Percentiles rank a stretch among this genome's conserved stretches.
Evolutionary conservation across 768 basidiomycete species (phyloP).

Genomic region (Termitomyces sp.): DNA sequence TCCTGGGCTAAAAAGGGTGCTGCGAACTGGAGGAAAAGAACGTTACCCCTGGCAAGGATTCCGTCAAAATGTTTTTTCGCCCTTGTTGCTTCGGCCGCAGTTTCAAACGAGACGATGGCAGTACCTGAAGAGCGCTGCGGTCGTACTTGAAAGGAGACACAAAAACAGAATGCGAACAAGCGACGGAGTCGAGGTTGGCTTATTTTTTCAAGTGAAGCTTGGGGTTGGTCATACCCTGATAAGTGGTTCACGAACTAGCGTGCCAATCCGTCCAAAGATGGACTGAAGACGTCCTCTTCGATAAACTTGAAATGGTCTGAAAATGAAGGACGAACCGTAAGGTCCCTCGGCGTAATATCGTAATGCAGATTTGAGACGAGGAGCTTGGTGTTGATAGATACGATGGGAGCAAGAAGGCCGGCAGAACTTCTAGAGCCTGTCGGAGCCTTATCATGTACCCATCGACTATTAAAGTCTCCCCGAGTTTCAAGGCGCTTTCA

Average conservation of each 20-base stretch:
- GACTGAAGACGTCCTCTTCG: conserved; percentile 36
- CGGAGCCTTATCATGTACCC: conserved; percentile 74
- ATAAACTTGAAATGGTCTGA: conserved; percentile 3
- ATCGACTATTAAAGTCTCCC: conserved; percentile 53
- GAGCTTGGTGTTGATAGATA: conserved; percentile 46
- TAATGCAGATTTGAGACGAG: conserved; percentile 88
- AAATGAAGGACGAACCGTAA: conserved; percentile 54
- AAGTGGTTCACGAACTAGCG: conserved; percentile 85
- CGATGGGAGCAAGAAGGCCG: conserved; percentile 25
- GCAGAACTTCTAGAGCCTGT: conserved; percentile 27
- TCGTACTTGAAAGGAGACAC: conserved; percentile 69
- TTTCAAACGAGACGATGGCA: conserved; percentile 78
- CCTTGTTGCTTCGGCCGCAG: conserved; percentile 66
- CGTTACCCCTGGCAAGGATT: conserved; percentile 79
- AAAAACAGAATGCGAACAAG: conserved; percentile 30
- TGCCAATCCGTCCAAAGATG: conserved; percentile 91
- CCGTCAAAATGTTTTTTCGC: conserved; percentile 86
- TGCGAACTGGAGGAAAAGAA: conserved; percentile 3
- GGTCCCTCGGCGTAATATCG: conserved; percentile 83
- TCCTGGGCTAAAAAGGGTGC: background rate
- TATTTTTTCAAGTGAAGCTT: conserved; percentile 59
- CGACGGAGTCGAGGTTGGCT: conserved; percentile 44
- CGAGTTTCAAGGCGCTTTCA: conserved; percentile 14
- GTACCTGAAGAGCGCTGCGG: conserved; percentile 87
- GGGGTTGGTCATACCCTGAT: conserved; percentile 88